Conservation (phyloP, 192 early-diverging fungal species). For the Umbelopsis sp. region DNA sequence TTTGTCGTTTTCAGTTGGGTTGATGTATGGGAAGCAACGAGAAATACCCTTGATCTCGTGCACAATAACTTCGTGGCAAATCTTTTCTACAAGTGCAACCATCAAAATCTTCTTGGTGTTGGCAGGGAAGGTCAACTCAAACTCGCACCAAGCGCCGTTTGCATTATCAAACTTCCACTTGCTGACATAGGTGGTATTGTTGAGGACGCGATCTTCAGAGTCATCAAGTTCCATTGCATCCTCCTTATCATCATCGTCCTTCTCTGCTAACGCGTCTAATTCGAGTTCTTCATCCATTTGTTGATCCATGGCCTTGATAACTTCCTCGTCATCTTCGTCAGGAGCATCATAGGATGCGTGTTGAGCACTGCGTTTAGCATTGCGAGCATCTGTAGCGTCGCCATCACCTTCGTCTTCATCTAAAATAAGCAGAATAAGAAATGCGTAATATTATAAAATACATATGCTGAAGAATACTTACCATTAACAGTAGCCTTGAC, state of each 20-base stretch:
- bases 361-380: slow-evolving; percentile 61
- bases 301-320: slow-evolving; percentile 45
- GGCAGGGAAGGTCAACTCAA: slow-evolving; percentile 85
- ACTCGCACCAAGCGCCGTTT: slow-evolving; percentile 75
- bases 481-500: slow-evolving; percentile 36
- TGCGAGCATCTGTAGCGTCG: slow-evolving; percentile 75
- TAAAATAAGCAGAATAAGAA: not conserved
- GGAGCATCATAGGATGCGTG: slow-evolving; percentile 78
- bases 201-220: slow-evolving; percentile 59
- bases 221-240: slow-evolving; percentile 37
- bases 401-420: slow-evolving; percentile 69
- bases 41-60: slow-evolving; percentile 86
- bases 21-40: slow-evolving; percentile 78
- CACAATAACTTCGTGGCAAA: slow-evolving; percentile 73
- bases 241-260: slow-evolving; percentile 48
- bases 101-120: slow-evolving; percentile 93
- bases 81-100: slow-evolving; percentile 84
- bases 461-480: not conserved
- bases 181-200: slow-evolving; percentile 64
- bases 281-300: slow-evolving; percentile 50
- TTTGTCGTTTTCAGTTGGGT: slow-evolving; percentile 80
- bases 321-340: slow-evolving; percentile 82
- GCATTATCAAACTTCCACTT: slow-evolving; percentile 70
- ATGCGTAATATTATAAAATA: not conserved
- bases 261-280: slow-evolving; percentile 38